Evolutionary conservation across 139 green algal genomes (phyloP), one percentile per base, ranked within the genome.

Genomic region (Coelastrella sp.): DNA sequence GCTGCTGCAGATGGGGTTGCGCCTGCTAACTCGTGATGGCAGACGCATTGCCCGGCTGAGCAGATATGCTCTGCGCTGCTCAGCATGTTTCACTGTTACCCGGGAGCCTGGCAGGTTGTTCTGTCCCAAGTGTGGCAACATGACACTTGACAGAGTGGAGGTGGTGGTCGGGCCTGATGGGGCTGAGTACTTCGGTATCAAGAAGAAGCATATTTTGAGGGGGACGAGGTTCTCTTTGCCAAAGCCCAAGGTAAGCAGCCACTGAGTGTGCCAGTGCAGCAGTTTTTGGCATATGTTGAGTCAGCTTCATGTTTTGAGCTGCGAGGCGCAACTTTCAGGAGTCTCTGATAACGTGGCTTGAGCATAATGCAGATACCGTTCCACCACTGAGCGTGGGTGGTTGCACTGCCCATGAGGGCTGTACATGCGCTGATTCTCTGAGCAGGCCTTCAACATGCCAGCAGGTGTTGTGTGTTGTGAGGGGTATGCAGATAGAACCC

Each of bases 41-140:
- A 85, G 88, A 53, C 90, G 90, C 68, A 96, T 99, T 85, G 87
- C 50, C 30, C 71, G 88, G 35, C 73, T 97, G 30, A 87, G 75
- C n/a, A 60, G 85, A 37, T 98, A 92, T 89, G 96, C 92, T 57
- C 89, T 99, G 81, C 93, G 94, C 82, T 99, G 96, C 91, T 86
- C 88, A 21, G 96, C 96, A 51, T 99, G 96, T 89, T 93, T 89
- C 86, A 81, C 85, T 48, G 88, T 96, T 21, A 93, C 89, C 53
- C 94, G 93, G 86, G 91, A 92, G 76, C 66, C 74, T 30, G 87
- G 87, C 6, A 88, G 94, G 19, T n/a, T 99, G 79, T 99, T 99
- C 89, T 99, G 96, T 88, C 93, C 94, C 2, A 90, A 93, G 69
- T 99, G 96, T 87, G 96, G 96, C 80, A 99, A 99, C 89, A 90